phyloP scores from a whole-genome alignment of 805 yeast genomes.

The Isabelozyma pseudorhagii region DNA sequence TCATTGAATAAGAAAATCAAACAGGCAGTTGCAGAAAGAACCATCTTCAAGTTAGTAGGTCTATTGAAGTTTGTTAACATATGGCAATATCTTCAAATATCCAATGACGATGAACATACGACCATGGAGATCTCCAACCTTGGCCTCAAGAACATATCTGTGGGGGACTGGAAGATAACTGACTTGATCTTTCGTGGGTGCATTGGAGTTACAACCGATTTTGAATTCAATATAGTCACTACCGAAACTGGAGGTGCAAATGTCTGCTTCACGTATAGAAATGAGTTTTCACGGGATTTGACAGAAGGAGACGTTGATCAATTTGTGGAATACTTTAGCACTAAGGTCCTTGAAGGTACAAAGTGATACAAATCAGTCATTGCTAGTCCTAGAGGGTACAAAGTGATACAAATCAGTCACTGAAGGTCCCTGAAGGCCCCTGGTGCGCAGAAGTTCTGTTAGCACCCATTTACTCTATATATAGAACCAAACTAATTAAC shows the following conservation, averaged over 20 bases:
- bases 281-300: slow-evolving; percentile 6
- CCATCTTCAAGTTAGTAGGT: slow-evolving; percentile 7
- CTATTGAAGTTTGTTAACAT: slow-evolving; percentile 9
- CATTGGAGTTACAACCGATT: slow-evolving; percentile 10
- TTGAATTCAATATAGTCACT: slow-evolving; percentile 9
- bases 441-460: too few species aligned
- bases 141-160: slow-evolving; percentile 9
- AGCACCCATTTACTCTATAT: too few species aligned
- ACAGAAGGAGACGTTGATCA: neutral
- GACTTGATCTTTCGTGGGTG: slow-evolving; percentile 16
- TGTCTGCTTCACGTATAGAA: slow-evolving; percentile 10
- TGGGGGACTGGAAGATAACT: slow-evolving; percentile 6
- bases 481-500: too few species aligned
- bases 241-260: slow-evolving; percentile 13
- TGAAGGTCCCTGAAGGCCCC: too few species aligned
- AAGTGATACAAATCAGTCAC: too few species aligned
- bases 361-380: too few species aligned
- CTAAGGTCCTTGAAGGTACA: neutral
- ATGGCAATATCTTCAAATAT: slow-evolving; percentile 4
- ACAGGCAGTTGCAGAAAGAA: neutral
- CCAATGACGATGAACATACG: slow-evolving; percentile 3
- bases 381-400: neutral
- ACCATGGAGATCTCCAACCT: slow-evolving; percentile 18
- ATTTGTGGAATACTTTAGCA: neutral
- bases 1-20: neutral